These are phyloP conservation scores for Intubia oerlemansii DNA, from an alignment of 2,329 filamentous ascomycete species.

Conservation along the genomic window DNA sequence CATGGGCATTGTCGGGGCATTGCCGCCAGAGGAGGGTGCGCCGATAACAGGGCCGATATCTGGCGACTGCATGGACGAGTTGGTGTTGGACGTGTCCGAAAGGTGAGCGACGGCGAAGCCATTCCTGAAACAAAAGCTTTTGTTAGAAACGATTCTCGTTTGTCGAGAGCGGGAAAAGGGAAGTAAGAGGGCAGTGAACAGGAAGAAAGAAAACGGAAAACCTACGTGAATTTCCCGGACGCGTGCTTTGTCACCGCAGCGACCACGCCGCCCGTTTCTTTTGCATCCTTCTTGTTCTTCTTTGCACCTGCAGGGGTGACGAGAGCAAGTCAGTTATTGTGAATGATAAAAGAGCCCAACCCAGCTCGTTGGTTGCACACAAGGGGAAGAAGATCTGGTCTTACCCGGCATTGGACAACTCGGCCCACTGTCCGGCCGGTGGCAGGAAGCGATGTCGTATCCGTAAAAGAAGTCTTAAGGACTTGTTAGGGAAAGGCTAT, in stretches of 20 bases:
- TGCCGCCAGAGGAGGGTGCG: slow-evolving; percentile 19
- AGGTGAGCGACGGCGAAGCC: slow-evolving; percentile 6
- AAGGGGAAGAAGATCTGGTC: no score
- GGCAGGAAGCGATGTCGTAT: no score
- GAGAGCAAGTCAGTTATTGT: no score
- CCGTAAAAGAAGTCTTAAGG: no score
- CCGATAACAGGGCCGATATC: slow-evolving; percentile 21
- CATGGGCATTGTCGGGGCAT: slow-evolving; percentile 22
- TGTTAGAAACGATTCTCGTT: no score
- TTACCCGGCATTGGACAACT: no score
- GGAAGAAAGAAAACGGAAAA: slow-evolving; percentile 14
- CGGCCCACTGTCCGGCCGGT: no score
- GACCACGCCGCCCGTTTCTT: slow-evolving; percentile 28
- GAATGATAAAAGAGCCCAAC: no score
- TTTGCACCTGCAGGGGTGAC: slow-evolving; percentile 12
- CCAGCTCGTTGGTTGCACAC: no score
- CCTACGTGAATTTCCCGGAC: slow-evolving; percentile 29
- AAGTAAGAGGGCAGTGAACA: no score
- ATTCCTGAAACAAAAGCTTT: no score
- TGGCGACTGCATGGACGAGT: slow-evolving; percentile 20
- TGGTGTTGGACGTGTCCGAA: slow-evolving; percentile 23
- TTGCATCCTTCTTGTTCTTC: slow-evolving; percentile 33
- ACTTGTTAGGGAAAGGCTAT: no score
- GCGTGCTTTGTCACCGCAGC: slow-evolving; percentile 31
- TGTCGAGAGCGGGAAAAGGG: not conserved